Evolutionary conservation across 495 filamentous ascomycete species (phyloP), one percentile per base, ranked within the genome.

Genomic region (Pseudoneurospora amorphoporcata): DNA sequence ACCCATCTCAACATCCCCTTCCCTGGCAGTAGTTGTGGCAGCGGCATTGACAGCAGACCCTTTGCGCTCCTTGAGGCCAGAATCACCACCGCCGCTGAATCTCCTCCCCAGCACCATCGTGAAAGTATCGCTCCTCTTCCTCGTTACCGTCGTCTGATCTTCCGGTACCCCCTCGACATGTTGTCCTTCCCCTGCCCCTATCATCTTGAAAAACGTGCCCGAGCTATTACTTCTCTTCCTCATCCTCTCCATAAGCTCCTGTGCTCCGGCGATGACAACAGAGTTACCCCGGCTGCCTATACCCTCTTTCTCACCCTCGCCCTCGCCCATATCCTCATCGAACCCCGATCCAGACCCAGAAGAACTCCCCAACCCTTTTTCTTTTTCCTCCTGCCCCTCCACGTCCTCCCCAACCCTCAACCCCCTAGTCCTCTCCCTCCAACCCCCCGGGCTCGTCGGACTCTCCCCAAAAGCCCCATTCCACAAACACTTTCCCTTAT

Each of bases 391-490:
- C 10, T 58, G 9, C 10, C 9, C 23, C 12, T 2, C 47, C 5
- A 16, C 12, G 4, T 3, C 47, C 47, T 58, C 47, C 4, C 47
- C 47, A 35, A 3, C 53, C 53, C 53, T 65, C 53, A 65, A 19
- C 7, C 9, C 72, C 40, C 72, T 32, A 39, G 38, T 75, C 70
- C n/a, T 71, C 72, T 39, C 70, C 70, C n/a, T 71, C 72, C 29
- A 68, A 39, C 39, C 10, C 39, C 39, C n/a, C 68, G 19, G 37
- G 14, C 37, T n/a, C 32, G 23, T 38, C 40, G 19, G 39, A 45
- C 71, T 69, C 2, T 71, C 40, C 35, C 40, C 68, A 53, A 77
- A 77, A 0, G 69, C 72, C 1, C 72, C 74, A 3, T 53, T 72
- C 72, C 74, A 76, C 2, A 76, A 72, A 65, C 76, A 77, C 12